Conservation (phyloP, 208 protist species). For the Crithidia brevicula region DNA sequence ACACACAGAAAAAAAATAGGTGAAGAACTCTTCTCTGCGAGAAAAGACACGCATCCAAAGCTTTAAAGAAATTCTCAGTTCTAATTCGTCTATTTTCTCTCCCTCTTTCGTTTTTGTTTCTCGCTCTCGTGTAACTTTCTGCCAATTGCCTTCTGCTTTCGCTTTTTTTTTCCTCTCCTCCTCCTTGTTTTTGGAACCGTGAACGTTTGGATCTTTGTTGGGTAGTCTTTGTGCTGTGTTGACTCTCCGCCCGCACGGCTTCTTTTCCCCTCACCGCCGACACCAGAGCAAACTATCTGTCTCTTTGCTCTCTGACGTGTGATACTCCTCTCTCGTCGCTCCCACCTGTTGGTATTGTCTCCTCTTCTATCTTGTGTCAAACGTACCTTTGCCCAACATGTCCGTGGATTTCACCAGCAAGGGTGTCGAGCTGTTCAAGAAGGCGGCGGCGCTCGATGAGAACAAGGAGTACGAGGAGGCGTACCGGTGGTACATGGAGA, state of each 20-base stretch:
- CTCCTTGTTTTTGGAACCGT: neutral
- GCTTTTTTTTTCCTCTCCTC: neutral
- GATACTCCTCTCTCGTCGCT: no score
- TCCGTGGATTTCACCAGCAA: conserved; percentile 94
- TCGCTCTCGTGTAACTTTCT: neutral
- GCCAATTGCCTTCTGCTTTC: conserved; percentile 1
- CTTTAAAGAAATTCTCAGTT: conserved; percentile 2
- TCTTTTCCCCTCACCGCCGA: no score
- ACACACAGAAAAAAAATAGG: no score
- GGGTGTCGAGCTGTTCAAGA: conserved; percentile 94
- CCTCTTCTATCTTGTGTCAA: conserved; percentile 14
- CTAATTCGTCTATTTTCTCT: conserved; percentile 6
- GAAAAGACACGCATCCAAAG: neutral
- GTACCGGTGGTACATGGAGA: conserved; percentile 93
- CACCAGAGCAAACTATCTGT: no score
- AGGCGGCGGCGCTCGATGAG: conserved; percentile 90
- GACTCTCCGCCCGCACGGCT: no score
- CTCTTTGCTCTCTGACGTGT: no score
- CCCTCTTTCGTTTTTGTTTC: conserved; percentile 1
- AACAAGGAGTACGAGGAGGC: conserved; percentile 95
- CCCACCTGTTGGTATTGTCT: no score
- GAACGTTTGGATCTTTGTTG: no score
- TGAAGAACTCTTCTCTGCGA: no score
- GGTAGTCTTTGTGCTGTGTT: no score
- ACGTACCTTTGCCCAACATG: conserved; percentile 41